Conservation (phyloP, 148 eudicot species). For the Beta vulgaris region DNA sequence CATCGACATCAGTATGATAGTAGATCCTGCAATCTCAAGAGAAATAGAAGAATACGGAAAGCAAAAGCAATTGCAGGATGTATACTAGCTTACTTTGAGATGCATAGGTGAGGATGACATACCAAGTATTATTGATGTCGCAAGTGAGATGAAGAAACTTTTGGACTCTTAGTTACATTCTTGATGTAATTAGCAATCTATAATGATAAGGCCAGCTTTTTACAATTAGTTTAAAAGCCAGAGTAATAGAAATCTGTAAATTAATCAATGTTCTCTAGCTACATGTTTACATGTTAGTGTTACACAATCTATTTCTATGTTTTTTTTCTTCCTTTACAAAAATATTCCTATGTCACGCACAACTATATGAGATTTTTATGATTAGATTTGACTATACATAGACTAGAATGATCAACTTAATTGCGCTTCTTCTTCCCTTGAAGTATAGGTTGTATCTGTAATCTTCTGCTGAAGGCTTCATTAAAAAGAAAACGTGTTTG, state of each 20-base stretch:
- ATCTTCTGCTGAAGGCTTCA: constrained; percentile 77
- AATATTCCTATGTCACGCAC: constrained; percentile 15
- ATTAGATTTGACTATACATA: constrained; percentile 8
- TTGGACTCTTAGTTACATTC: background rate
- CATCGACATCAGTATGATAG: background rate
- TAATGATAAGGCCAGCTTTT: background rate
- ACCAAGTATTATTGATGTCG: constrained; percentile 9
- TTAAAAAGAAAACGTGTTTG: constrained; percentile 96
- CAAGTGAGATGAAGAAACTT: background rate
- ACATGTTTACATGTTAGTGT: constrained; percentile 8
- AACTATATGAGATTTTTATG: constrained; percentile 3
- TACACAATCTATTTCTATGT: background rate
- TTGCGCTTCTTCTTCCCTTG: constrained; percentile 58
- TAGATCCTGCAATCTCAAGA: background rate
- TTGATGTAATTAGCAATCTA: background rate
- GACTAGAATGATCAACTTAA: constrained; percentile 24
- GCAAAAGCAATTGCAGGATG: constrained; percentile 7
- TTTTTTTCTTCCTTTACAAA: background rate
- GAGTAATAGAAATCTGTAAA: background rate
- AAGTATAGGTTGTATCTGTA: constrained; percentile 82
- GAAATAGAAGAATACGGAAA: background rate
- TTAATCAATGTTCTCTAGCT: constrained; percentile 7
- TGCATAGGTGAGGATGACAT: constrained; percentile 7
- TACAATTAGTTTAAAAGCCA: background rate
- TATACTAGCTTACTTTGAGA: background rate